These are phyloP conservation scores for Sporothrix brunneoviolacea DNA, from an alignment of 2,329 filamentous ascomycete genomes.

Conservation along the genomic window DNA sequence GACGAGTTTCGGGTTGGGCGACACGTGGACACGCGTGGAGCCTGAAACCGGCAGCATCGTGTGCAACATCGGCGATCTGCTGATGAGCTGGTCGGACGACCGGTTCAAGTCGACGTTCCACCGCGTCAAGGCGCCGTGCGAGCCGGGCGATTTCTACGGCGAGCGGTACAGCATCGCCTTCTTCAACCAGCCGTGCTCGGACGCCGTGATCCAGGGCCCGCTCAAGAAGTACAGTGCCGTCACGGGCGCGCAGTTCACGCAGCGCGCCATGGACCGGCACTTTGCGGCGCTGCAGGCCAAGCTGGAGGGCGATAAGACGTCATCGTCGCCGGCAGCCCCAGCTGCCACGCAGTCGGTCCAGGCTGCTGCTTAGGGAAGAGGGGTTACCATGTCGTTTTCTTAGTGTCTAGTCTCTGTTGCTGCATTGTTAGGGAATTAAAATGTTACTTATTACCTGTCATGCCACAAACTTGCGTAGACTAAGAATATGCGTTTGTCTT, in stretches of 20 bases:
- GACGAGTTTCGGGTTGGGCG: slow-evolving; percentile 52
- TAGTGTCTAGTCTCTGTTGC: background rate
- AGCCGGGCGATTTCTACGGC: slow-evolving; percentile 48
- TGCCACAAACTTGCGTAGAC: background rate
- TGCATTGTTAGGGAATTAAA: background rate
- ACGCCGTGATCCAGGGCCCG: slow-evolving; percentile 53
- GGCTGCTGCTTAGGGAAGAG: slow-evolving; percentile 1
- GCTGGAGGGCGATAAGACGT: slow-evolving; percentile 9
- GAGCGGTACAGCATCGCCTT: slow-evolving; percentile 59
- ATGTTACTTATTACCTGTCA: background rate
- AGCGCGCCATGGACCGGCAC: slow-evolving; percentile 20
- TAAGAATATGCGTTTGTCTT: no score
- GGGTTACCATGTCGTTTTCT: background rate
- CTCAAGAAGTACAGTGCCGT: slow-evolving; percentile 55
- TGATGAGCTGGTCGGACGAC: slow-evolving; percentile 63
- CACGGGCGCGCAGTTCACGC: slow-evolving; percentile 54
- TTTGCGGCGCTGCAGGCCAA: slow-evolving; percentile 21
- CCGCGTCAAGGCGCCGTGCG: slow-evolving; percentile 53
- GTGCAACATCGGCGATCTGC: slow-evolving; percentile 59
- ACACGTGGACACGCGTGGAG: slow-evolving; percentile 58
- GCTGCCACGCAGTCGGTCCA: background rate
- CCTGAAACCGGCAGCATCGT: slow-evolving; percentile 48
- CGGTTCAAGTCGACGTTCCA: slow-evolving; percentile 62
- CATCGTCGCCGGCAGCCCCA: background rate
- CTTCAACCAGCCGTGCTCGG: slow-evolving; percentile 50